Conservation (phyloP, 1,284 basidiomycete species). For the Moniliophthora roreri region DNA sequence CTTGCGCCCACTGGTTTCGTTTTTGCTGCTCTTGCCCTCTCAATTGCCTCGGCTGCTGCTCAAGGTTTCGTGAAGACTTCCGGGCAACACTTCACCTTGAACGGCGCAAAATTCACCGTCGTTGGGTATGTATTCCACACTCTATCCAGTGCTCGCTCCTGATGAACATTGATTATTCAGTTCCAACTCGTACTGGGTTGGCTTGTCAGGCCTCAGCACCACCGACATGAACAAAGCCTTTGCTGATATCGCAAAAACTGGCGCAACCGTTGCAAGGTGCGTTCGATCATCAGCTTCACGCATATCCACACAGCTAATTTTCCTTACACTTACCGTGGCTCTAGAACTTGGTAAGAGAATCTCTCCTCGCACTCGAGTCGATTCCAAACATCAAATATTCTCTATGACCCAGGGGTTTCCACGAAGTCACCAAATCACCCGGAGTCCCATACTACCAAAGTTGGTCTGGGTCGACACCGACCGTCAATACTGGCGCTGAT, state of each 20-base stretch:
- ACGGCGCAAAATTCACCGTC: slow-evolving; percentile 38
- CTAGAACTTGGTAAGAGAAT: slow-evolving; percentile 1
- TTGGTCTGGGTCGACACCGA: slow-evolving; percentile 45
- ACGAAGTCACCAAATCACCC: slow-evolving; percentile 56
- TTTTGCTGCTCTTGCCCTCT: too few relatives aligned
- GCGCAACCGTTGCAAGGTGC: slow-evolving; percentile 48
- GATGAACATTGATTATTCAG: slow-evolving; percentile 4
- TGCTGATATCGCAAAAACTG: slow-evolving; percentile 51
- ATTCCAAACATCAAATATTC: background rate
- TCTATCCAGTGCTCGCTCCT: background rate
- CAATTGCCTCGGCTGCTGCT: too few relatives aligned
- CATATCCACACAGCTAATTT: too few relatives aligned
- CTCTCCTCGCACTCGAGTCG: background rate
- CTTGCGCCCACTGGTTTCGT: too few relatives aligned
- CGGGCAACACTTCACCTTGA: slow-evolving; percentile 40
- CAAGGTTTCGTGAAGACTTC: slow-evolving; percentile 41
- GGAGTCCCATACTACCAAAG: slow-evolving; percentile 49
- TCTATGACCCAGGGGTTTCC: slow-evolving; percentile 51
- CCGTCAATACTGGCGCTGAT: slow-evolving; percentile 46
- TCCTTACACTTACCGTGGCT: too few relatives aligned
- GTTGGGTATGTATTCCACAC: slow-evolving; percentile 34
- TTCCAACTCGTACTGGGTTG: slow-evolving; percentile 48
- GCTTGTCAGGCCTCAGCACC: slow-evolving; percentile 36
- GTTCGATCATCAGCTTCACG: background rate
- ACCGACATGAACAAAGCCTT: slow-evolving; percentile 47